phyloP scores from a whole-genome alignment of 1,284 basidiomycete species.

The Psilocybe mexicana region DNA sequence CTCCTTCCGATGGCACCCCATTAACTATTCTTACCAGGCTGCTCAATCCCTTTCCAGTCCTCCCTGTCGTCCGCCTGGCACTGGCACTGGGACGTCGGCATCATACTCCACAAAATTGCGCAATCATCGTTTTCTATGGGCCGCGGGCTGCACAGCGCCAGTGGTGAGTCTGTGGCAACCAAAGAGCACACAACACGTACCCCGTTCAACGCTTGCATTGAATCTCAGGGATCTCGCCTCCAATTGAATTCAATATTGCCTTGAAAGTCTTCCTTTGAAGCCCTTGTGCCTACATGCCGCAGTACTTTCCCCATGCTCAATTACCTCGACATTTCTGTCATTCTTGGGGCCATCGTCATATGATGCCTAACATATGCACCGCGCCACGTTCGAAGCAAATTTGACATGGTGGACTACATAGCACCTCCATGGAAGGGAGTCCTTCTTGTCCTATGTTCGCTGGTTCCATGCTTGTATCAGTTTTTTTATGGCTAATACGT shows the following conservation, averaged over 20 bases:
- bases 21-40: not conserved
- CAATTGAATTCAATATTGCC: not conserved
- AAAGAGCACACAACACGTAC: slow-evolving; percentile 10
- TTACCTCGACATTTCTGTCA: slow-evolving; percentile 15
- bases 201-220: not conserved
- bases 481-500: too few species aligned
- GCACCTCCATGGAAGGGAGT: too few species aligned
- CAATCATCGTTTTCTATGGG: not conserved
- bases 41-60: not conserved
- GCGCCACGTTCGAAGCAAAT: too few species aligned
- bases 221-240: not conserved
- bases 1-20: not conserved
- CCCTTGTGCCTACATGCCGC: slow-evolving; percentile 5
- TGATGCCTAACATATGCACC: slow-evolving; percentile 13
- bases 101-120: not conserved
- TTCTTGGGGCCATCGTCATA: slow-evolving; percentile 26
- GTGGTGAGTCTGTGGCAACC: not conserved
- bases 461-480: too few species aligned
- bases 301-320: slow-evolving; percentile 4
- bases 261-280: not conserved
- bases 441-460: too few species aligned
- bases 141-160: not conserved
- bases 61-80: too few species aligned
- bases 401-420: too few species aligned
- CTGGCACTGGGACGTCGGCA: too few species aligned